Conservation (phyloP, 2,329 filamentous ascomycete species). For the Epichloe elymi region DNA sequence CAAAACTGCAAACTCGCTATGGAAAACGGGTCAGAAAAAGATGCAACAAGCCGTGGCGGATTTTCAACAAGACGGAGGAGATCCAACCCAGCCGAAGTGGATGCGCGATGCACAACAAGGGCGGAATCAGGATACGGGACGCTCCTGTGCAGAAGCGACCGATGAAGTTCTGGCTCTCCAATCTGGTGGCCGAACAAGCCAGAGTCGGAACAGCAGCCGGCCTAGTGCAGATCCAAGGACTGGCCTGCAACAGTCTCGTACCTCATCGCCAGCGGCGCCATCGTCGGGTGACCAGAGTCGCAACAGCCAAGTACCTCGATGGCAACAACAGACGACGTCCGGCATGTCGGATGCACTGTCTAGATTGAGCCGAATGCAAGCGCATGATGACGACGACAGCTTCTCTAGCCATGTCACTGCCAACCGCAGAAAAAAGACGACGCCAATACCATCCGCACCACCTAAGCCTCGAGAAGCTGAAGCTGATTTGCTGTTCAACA, state of each 20-base stretch:
- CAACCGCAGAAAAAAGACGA: conserved; percentile 62
- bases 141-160: conserved; percentile 31
- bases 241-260: conserved; percentile 26
- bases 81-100: conserved; percentile 82
- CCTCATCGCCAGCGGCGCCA: conserved; percentile 33
- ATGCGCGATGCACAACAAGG: conserved; percentile 63
- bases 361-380: conserved; percentile 53
- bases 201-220: conserved; percentile 13
- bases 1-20: conserved; percentile 88
- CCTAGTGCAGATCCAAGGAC: conserved; percentile 14
- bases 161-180: conserved; percentile 75
- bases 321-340: conserved; percentile 39
- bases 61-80: conserved; percentile 51
- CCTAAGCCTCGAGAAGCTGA: conserved; percentile 27
- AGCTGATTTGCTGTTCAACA: conserved; percentile 50
- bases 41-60: conserved; percentile 87
- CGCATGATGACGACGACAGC: conserved; percentile 56
- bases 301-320: conserved; percentile 37
- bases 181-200: conserved; percentile 43
- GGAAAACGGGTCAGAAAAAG: conserved; percentile 90
- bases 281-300: conserved; percentile 31
- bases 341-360: conserved; percentile 24
- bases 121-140: conserved; percentile 20
- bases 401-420: conserved; percentile 80
- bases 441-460: conserved; percentile 31